phyloP scores from a whole-genome alignment of 768 basidiomycete genomes.

The Kwoniella dendrophila region DNA sequence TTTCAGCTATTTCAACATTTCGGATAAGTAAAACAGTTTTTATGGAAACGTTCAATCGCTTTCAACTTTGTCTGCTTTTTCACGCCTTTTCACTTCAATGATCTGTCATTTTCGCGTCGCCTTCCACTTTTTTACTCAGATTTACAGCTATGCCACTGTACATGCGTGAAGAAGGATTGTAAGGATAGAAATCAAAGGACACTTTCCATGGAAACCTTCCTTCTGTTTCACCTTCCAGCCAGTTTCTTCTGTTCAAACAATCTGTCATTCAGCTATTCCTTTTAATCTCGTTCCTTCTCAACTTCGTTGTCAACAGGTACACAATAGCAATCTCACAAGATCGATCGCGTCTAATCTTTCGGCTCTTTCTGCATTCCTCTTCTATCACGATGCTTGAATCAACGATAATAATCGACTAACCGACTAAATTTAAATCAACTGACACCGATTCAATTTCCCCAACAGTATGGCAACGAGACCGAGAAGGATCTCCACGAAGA shows the following conservation, averaged over 20 bases:
- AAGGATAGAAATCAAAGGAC: no score
- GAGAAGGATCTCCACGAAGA: conserved; percentile 38
- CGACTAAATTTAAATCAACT: conserved; percentile 32
- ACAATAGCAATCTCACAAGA: no score
- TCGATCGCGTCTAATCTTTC: no score
- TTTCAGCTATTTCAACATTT: background rate
- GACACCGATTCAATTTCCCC: conserved; percentile 17
- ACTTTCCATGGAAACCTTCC: no score
- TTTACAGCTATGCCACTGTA: no score
- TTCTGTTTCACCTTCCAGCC: no score
- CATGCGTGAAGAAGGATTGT: no score
- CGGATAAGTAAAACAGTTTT: background rate
- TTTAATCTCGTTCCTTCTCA: no score
- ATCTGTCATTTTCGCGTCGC: background rate
- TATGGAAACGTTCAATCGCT: background rate
- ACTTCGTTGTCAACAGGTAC: no score
- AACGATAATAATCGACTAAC: conserved; percentile 25
- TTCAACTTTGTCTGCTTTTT: background rate
- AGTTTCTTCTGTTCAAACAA: no score
- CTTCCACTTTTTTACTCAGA: no score
- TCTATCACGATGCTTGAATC: conserved; percentile 1
- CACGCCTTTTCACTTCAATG: background rate
- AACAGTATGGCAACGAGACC: conserved; percentile 46
- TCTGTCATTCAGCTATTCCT: no score
- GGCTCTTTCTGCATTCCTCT: background rate